These are phyloP conservation scores for Brassica balearica DNA, from an alignment of 441 rosid species.

Conservation along the genomic window DNA sequence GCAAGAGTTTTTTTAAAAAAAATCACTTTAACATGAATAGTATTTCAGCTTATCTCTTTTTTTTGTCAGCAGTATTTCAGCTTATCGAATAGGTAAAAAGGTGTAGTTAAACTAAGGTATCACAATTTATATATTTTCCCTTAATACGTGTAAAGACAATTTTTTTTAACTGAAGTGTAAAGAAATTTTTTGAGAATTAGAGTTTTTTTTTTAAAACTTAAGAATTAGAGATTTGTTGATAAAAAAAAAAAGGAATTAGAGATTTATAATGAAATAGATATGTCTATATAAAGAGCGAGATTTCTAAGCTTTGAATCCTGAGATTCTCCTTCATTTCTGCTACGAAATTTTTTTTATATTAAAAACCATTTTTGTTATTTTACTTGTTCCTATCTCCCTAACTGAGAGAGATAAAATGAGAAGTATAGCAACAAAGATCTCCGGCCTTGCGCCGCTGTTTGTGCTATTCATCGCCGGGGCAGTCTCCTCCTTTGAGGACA, in stretches of 20 bases:
- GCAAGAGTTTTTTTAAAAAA: too few relatives aligned
- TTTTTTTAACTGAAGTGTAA: too few relatives aligned
- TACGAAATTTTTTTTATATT: not conserved
- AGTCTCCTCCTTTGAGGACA: conserved; percentile 39
- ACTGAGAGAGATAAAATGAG: conserved; percentile 28
- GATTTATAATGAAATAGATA: too few relatives aligned
- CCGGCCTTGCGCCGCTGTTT: conserved; percentile 33
- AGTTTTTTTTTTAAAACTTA: too few relatives aligned
- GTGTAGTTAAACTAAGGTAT: not conserved
- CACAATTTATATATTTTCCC: not conserved
- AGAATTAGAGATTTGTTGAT: too few relatives aligned
- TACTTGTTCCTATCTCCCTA: conserved; percentile 20
- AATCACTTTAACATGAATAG: not conserved
- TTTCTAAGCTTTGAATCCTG: not conserved
- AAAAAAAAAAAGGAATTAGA: too few relatives aligned
- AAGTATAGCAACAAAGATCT: conserved; percentile 29
- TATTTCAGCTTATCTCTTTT: not conserved
- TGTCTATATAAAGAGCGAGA: conserved; percentile 23
- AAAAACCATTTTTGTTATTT: conserved; percentile 12
- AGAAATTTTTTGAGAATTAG: too few relatives aligned
- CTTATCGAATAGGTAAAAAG: not conserved
- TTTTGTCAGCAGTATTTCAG: not conserved
- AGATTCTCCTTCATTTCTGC: conserved; percentile 34
- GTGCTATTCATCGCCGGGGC: conserved; percentile 37
- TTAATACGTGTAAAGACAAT: not conserved